Evolutionary conservation across 2,329 filamentous ascomycete species (phyloP).

Genomic region (Ascochyta pisi): DNA sequence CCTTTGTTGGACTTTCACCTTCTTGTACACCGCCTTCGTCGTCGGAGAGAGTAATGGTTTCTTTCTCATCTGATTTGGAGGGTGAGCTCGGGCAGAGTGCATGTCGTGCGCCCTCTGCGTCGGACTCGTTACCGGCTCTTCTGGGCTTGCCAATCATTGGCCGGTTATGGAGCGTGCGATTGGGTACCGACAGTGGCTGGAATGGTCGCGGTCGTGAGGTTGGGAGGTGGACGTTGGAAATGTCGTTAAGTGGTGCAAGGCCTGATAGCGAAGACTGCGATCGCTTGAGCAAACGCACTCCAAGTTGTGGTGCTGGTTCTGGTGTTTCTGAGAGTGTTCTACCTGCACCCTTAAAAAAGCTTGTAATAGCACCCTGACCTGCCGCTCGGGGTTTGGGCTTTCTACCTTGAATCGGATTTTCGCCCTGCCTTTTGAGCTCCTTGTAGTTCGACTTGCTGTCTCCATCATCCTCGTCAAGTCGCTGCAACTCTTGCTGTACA

Average conservation of each 20-base stretch:
- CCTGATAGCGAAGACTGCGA: conserved; percentile 29
- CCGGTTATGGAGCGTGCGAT: conserved; percentile 40
- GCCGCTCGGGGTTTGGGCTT: conserved; percentile 48
- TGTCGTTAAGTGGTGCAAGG: conserved; percentile 37
- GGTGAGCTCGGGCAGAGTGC: conserved; percentile 55
- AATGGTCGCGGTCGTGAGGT: conserved; percentile 24
- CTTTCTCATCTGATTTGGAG: conserved; percentile 36
- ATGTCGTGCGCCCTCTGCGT: conserved; percentile 53
- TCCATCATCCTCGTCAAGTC: conserved; percentile 33
- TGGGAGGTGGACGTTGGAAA: conserved; percentile 39
- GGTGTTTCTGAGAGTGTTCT: conserved; percentile 24
- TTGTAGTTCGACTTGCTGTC: conserved; percentile 23
- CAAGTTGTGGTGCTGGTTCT: conserved; percentile 3
- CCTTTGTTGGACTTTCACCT: conserved; percentile 19
- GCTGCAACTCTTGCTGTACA: conserved; percentile 48
- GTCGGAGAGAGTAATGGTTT: neutral
- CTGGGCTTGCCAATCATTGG: conserved; percentile 45
- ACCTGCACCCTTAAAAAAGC: conserved; percentile 56
- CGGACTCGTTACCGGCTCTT: conserved; percentile 26
- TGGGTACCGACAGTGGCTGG: conserved; percentile 35
- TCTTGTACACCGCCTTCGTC: conserved; percentile 13
- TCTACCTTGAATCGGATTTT: conserved; percentile 26
- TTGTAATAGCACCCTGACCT: conserved; percentile 60
- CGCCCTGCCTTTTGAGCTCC: conserved; percentile 37
- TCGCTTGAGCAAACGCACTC: conserved; percentile 23